phyloP scores from a whole-genome alignment of 2,329 filamentous ascomycete species.

The Acrodontium crateriforme region DNA sequence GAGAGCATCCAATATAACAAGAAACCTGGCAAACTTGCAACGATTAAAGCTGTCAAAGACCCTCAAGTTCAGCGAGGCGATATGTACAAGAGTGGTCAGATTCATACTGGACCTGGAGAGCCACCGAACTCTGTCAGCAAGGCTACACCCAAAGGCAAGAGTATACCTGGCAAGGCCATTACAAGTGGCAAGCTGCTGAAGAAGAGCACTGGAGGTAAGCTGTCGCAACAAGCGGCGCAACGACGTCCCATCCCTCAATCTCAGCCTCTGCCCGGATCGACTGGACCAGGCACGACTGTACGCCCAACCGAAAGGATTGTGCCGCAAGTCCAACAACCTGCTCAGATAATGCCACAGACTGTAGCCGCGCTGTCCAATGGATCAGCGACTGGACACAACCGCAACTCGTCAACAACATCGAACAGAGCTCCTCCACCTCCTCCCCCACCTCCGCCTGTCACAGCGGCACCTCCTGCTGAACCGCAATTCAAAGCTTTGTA shows the following conservation, averaged over 20 bases:
- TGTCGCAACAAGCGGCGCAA: slow-evolving; percentile 41
- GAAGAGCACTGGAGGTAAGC: slow-evolving; percentile 58
- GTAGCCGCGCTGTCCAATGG: slow-evolving; percentile 37
- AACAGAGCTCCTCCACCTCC: slow-evolving; percentile 33
- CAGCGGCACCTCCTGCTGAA: slow-evolving; percentile 48
- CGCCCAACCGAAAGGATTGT: slow-evolving; percentile 15
- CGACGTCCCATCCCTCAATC: slow-evolving; percentile 36
- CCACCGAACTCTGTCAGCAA: slow-evolving; percentile 67
- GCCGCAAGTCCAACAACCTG: slow-evolving; percentile 24
- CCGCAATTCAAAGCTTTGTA: slow-evolving; percentile 82
- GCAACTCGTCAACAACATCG: slow-evolving; percentile 26
- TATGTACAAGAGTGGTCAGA: slow-evolving; percentile 82
- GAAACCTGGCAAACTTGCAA: slow-evolving; percentile 84
- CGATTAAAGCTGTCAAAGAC: slow-evolving; percentile 84
- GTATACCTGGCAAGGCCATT: slow-evolving; percentile 76
- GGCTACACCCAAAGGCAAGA: slow-evolving; percentile 77
- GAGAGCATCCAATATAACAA: slow-evolving; percentile 89
- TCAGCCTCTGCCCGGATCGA: slow-evolving; percentile 19
- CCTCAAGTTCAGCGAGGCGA: slow-evolving; percentile 58
- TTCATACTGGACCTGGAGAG: slow-evolving; percentile 79
- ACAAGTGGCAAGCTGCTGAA: slow-evolving; percentile 83
- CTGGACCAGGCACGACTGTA: slow-evolving; percentile 7
- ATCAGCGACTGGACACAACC: slow-evolving; percentile 24
- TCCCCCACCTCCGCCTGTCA: slow-evolving; percentile 51
- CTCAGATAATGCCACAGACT: slow-evolving; percentile 28